Evolutionary conservation across 345 rosid genomes (phyloP), one percentile per base, ranked within the genome.

Genomic region (Dipteronia sinensis): DNA sequence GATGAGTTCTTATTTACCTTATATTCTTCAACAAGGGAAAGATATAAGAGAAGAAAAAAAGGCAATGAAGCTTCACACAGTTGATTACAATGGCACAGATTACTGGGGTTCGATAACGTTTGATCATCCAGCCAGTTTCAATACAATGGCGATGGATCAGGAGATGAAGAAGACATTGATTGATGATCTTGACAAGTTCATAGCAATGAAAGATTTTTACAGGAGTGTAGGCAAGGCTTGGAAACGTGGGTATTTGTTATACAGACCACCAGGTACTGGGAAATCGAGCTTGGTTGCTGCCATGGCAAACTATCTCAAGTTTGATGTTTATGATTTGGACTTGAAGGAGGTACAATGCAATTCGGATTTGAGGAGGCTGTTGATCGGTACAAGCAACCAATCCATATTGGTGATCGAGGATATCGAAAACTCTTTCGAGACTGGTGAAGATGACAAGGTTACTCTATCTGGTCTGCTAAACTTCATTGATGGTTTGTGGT

Each of bases 401-500:
- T 88, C 93, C 0, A 88, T 89, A 77, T 69, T 88, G 40, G 84
- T 88, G 51, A 77, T 88, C 13, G 93, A 89, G 78, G 90, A 89
- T 53, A 86, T 86, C 11, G 91, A 89, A 59, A 72, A 74, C 46
- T 83, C 83, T 9, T 75, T 77, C 22, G 76, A 74, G 73, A 83
- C 65, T 76, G 81, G 72, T 11, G 84, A 85, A 27, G 87, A 82
- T 8, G 83, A 87, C 9, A 82, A 87, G 78, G 91, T 89, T 31
- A 87, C 91, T 63, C 78, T 87, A 15, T 84, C 92, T 11, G 93
- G 91, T 19, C 67, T 90, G 11, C 77, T 89, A 73, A 92, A 89
- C 72, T 90, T 92, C 85, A 86, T 90, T 56, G 97, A 92, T 76
- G 94, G 97, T 20, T 80, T 89, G 42, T 82, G 92, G 86, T 89